phyloP scores from a whole-genome alignment of 305 asterid genomes.

The Plantago coronopus region DNA sequence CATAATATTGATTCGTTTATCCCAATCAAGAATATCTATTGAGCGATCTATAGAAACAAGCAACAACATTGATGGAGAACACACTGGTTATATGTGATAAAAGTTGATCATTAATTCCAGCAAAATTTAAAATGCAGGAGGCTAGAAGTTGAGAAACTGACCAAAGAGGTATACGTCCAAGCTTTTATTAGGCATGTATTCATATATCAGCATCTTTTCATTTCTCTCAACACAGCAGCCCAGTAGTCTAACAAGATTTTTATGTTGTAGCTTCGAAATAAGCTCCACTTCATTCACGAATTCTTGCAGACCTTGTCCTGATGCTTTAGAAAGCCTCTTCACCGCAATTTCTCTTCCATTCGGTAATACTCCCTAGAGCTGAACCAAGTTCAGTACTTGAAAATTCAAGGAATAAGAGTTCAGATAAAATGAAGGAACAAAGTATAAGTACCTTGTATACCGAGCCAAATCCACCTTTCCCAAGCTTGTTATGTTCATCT shows the following conservation, averaged over 20 bases:
- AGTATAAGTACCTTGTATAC: conserved; percentile 45
- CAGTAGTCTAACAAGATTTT: conserved; percentile 51
- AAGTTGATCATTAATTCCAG: too few relatives aligned
- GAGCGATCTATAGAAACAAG: conserved; percentile 27
- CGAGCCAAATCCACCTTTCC: conserved; percentile 67
- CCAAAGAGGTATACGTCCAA: conserved; percentile 51
- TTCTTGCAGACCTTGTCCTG: conserved; percentile 51
- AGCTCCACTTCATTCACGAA: conserved; percentile 51
- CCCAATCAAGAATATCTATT: conserved; percentile 38
- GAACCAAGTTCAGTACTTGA: conserved; percentile 18
- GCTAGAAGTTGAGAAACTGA: conserved; percentile 14
- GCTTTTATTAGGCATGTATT: conserved; percentile 54
- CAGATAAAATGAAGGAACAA: not conserved
- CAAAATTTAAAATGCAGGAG: not conserved
- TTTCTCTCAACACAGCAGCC: conserved; percentile 48
- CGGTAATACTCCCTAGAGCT: conserved; percentile 39
- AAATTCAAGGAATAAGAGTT: not conserved
- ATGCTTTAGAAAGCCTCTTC: conserved; percentile 50
- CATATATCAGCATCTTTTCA: conserved; percentile 47
- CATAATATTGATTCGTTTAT: conserved; percentile 36
- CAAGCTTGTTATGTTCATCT: conserved; percentile 39
- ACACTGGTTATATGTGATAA: not conserved
- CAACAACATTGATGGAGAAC: not conserved
- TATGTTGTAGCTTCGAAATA: conserved; percentile 50
- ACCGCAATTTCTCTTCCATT: conserved; percentile 54